These are phyloP conservation scores for Serendipita sp. DNA, from an alignment of 768 basidiomycete genomes.

Conservation along the genomic window DNA sequence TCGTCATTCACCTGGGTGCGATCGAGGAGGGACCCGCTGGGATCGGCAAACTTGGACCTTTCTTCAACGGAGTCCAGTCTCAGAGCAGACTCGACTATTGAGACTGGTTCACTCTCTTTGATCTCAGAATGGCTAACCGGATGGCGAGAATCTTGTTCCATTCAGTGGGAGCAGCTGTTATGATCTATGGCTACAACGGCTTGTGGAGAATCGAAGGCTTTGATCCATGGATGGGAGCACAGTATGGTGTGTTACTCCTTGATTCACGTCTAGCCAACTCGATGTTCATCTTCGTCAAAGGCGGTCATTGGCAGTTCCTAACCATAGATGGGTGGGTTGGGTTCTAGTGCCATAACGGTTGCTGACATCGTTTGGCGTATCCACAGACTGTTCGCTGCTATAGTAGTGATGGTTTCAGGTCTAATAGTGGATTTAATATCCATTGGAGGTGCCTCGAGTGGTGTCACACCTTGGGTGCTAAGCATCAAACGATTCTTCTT, in stretches of 20 bases:
- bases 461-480: constrained; percentile 22
- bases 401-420: constrained; percentile 28
- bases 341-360: not conserved
- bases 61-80: not conserved
- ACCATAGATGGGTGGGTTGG: constrained; percentile 57
- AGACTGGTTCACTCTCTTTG: not conserved
- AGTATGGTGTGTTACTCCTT: not conserved
- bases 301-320: constrained; percentile 56
- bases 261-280: not conserved
- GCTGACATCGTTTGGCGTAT: not conserved
- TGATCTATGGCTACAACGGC: constrained; percentile 7
- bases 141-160: not conserved
- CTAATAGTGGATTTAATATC: constrained; percentile 28
- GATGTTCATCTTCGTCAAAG: constrained; percentile 15
- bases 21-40: not conserved
- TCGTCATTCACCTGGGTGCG: too few species aligned
- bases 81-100: not conserved
- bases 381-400: constrained; percentile 27
- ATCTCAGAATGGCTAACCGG: not conserved
- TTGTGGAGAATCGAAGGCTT: not conserved
- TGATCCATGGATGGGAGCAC: not conserved
- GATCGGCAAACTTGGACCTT: not conserved
- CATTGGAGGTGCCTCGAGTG: too few species aligned
- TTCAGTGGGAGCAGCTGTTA: not conserved
- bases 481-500: constrained; percentile 39